Percentiles rank a stretch among this genome's conserved stretches.
phyloP scores from a whole-genome alignment of 192 early-diverging fungal genomes.

The Funneliformis mosseae region DNA sequence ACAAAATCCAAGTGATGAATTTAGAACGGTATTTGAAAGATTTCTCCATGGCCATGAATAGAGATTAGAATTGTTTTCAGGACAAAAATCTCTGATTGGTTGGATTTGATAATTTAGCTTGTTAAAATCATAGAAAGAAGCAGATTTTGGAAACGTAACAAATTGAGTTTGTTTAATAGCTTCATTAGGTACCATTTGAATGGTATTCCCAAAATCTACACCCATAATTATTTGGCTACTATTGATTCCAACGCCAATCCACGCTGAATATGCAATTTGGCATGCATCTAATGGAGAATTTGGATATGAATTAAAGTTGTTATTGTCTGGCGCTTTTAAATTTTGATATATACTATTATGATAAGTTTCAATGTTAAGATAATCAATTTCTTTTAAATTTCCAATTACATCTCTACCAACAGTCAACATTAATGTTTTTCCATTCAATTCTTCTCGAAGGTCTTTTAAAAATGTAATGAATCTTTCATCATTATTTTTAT shows the following conservation, averaged over 20 bases:
- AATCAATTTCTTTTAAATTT: background rate
- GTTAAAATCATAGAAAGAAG: background rate
- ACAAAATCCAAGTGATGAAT: constrained; percentile 51
- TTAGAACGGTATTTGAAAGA: constrained; percentile 47
- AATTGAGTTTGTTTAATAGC: constrained; percentile 16
- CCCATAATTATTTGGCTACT: constrained; percentile 63
- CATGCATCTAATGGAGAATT: constrained; percentile 30
- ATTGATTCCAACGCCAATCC: constrained; percentile 63
- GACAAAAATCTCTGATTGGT: constrained; percentile 53
- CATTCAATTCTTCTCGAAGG: background rate
- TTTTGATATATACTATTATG: background rate
- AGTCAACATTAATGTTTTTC: background rate
- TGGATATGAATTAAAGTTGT: background rate
- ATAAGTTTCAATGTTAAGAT: background rate
- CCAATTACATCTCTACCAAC: background rate
- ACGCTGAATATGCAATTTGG: constrained; percentile 50
- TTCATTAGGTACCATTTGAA: constrained; percentile 36
- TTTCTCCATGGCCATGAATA: constrained; percentile 68
- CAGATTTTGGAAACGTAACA: constrained; percentile 40
- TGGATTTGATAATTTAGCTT: constrained; percentile 58
- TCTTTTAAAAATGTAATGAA: background rate
- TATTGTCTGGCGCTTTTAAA: background rate
- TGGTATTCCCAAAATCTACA: constrained; percentile 63
- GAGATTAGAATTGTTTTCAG: constrained; percentile 47
- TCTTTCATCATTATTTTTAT: background rate